These are phyloP conservation scores for Talaromyces sp. DNA, from an alignment of 2,329 filamentous ascomycete species.

Conservation along the genomic window DNA sequence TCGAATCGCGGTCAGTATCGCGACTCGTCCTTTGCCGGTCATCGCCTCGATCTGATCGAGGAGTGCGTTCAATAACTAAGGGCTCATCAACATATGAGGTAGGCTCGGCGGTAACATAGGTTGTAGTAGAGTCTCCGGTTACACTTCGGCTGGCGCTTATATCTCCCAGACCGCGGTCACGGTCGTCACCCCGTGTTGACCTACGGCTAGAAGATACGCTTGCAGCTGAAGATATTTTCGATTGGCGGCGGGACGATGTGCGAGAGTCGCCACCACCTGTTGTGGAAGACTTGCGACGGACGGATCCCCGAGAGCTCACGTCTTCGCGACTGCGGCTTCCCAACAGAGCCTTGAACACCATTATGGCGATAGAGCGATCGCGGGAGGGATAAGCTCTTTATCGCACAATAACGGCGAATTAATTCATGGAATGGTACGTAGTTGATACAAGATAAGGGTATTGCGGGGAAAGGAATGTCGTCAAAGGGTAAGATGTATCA, in stretches of 20 bases:
- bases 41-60: conserved; percentile 20
- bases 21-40: conserved; percentile 8
- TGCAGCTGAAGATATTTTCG: conserved; percentile 22
- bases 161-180: conserved; percentile 33
- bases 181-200: conserved; percentile 44
- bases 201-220: conserved; percentile 32
- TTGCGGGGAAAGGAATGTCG: background rate
- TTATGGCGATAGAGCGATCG: conserved; percentile 24
- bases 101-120: conserved; percentile 38
- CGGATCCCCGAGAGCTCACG: conserved; percentile 27
- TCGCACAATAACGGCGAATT: conserved; percentile 9
- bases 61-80: conserved; percentile 26
- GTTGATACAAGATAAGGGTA: background rate
- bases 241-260: conserved; percentile 16
- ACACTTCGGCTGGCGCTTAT: conserved; percentile 24
- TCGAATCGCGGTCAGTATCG: conserved; percentile 18
- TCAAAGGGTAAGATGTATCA: background rate
- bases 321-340: conserved; percentile 32
- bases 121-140: conserved; percentile 15
- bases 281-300: conserved; percentile 26
- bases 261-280: conserved; percentile 15
- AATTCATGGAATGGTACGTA: conserved; percentile 11
- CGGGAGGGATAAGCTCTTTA: conserved; percentile 12
- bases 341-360: conserved; percentile 34
- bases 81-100: conserved; percentile 25